Base-by-base conservation (phyloP, 164 flowering plant genomes). In the Nelumbo lutea region DNA sequence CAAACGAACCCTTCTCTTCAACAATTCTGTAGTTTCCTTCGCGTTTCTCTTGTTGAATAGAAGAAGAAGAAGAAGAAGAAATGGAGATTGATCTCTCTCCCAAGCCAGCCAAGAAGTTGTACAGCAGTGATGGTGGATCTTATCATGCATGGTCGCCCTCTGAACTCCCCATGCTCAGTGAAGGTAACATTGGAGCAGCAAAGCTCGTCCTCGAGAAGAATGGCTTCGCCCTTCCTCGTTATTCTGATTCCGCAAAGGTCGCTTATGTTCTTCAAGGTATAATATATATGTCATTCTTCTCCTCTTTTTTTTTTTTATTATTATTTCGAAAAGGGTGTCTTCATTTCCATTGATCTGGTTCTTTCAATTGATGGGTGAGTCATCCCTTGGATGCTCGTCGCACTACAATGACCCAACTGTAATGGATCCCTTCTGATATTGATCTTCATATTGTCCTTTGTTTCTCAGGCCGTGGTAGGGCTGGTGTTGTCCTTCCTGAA, bases 221-320 rank as follows among this genome's bases (percentile, higher is more conserved):
- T 47, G 97, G 97, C 14, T 76, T 92, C 10, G 90, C 94, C 55
- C 82, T 90, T 13, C 97, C 96, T 41, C 73, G 81, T 27, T 92
- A 90, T 74, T 88, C 91, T 65, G 97, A 92, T 77, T 92, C 94
- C 0, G 71, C 92, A 46, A 92, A 85, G 84, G 88, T 92, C 63
- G 97, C 91, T 44, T 87, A 87, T 73, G 98, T 90, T 61, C 86
- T 90, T 58, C 96, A 90, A 84, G 92, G 96, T 87, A 73, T 59
- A 42, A 0, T n/a, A 3, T 46, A 4, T 46, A 4, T 46, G 9
- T 66, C 3, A 63, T 71, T 9, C 27, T 64, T 71, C 68, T 9
- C 39, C 45, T 13, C 6, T 8, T 67, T 3, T 41, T 62, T 64
- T 14, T 13, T 42, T 4, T 56, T 1, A 58, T 63, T 65, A 0